Evolutionary conservation across 179 eudicot species (phyloP).

Genomic region (Corrigiola litoralis): DNA sequence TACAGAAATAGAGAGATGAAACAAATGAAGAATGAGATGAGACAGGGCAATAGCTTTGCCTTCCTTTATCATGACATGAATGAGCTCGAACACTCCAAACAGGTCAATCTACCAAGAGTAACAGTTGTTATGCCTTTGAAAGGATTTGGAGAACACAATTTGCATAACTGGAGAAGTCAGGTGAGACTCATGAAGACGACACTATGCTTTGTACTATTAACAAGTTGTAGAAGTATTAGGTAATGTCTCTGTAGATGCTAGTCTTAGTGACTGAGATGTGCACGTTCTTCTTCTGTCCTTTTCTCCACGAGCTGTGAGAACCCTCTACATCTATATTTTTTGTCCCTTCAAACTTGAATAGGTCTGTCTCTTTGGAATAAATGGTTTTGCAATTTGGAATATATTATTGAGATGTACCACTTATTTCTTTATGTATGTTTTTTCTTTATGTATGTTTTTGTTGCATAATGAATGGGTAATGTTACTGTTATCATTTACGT

Average conservation of each 20-base stretch:
- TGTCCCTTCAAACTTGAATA: too few relatives aligned
- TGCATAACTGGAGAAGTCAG: constrained; percentile 97
- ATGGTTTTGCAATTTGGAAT: background rate
- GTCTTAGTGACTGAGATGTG: background rate
- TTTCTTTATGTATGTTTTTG: too few relatives aligned
- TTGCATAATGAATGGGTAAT: too few relatives aligned
- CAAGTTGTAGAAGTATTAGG: background rate
- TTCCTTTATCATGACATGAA: constrained; percentile 73
- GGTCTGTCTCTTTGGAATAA: background rate
- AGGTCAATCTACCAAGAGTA: constrained; percentile 70
- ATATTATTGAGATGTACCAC: too few relatives aligned
- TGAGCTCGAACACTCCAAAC: constrained; percentile 81
- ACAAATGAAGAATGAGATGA: constrained; percentile 53
- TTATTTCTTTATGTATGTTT: too few relatives aligned
- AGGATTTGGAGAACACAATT: constrained; percentile 95
- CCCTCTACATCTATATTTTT: too few relatives aligned
- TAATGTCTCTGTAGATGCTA: background rate
- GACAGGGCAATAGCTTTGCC: constrained; percentile 66
- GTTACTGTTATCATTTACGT: too few relatives aligned
- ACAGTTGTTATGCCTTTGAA: constrained; percentile 92
- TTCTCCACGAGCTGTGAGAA: too few relatives aligned
- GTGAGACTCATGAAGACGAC: constrained; percentile 29
- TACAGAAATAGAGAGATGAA: constrained; percentile 81
- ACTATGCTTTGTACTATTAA: background rate
- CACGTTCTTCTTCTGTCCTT: background rate